Percentiles rank a stretch among this genome's conserved stretches.
phyloP scores from a whole-genome alignment of 768 basidiomycete species.

The Termitomyces titanicus region DNA sequence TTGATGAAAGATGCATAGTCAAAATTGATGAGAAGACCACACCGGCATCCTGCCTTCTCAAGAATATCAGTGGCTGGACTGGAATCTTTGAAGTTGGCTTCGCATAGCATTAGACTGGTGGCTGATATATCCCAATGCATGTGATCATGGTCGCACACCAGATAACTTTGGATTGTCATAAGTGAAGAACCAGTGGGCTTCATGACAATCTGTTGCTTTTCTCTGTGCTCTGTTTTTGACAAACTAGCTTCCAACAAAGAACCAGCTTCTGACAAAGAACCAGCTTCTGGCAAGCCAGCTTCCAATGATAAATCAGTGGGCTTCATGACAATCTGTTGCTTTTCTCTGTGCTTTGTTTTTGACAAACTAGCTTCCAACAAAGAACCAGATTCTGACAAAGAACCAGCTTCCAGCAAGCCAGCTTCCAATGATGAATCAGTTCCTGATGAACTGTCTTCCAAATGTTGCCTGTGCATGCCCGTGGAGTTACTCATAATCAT shows the following conservation, averaged over 20 bases:
- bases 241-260: not conserved
- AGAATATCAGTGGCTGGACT: not conserved
- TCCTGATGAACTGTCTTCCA: not conserved
- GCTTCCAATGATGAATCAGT: no score
- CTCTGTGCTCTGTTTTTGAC: not conserved
- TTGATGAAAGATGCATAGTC: not conserved
- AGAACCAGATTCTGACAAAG: no score
- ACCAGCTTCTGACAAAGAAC: no score
- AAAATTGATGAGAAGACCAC: not conserved
- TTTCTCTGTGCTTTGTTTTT: not conserved
- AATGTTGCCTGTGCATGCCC: not conserved
- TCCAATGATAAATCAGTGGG: not conserved
- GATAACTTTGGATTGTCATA: not conserved
- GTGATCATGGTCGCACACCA: not conserved
- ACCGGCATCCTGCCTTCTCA: not conserved
- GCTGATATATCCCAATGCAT: not conserved
- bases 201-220: not conserved
- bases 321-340: not conserved
- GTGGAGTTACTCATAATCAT: not conserved
- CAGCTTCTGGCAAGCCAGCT: no score
- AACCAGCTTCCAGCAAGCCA: no score
- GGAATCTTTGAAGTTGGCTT: not conserved
- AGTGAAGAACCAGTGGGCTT: not conserved
- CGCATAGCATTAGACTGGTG: not conserved
- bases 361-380: not conserved